Conservation (phyloP, 108 stramenopile species). For the Nannochloropsis granulata region DNA sequence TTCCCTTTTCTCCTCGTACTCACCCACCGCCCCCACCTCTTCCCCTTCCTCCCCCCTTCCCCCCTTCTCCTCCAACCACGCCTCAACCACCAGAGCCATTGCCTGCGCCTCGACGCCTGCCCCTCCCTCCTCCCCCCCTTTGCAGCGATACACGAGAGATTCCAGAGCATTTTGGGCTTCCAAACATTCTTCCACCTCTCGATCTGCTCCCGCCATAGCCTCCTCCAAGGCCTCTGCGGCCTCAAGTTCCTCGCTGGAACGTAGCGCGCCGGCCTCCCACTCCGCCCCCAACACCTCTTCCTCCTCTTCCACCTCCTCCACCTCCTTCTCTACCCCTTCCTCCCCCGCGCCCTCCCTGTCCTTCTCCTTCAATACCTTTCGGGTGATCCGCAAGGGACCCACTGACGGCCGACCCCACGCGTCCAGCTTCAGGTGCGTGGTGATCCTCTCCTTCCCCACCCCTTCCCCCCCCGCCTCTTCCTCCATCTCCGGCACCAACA, state of each 20-base stretch:
- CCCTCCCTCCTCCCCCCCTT: background rate
- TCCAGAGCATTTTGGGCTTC: background rate
- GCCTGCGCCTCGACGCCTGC: background rate
- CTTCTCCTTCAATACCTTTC: background rate
- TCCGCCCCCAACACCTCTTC: background rate
- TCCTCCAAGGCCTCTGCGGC: background rate
- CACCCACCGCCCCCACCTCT: background rate
- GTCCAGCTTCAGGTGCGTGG: background rate
- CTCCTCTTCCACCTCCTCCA: background rate
- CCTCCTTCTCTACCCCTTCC: background rate
- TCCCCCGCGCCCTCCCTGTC: background rate
- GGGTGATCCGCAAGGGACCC: background rate
- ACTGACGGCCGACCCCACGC: background rate
- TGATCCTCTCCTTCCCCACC: background rate
- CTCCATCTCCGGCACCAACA: background rate
- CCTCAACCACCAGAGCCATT: background rate
- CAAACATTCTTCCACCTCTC: background rate
- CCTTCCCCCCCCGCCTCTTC: background rate
- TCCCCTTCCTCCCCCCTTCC: background rate
- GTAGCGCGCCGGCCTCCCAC: background rate
- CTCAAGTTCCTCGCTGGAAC: background rate
- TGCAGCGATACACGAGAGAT: background rate
- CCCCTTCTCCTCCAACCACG: background rate
- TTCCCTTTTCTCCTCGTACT: background rate
- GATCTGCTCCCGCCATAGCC: background rate